Percentiles rank a stretch among this genome's conserved stretches.
phyloP scores from a whole-genome alignment of 306 rosid species.

The Quercus robur region DNA sequence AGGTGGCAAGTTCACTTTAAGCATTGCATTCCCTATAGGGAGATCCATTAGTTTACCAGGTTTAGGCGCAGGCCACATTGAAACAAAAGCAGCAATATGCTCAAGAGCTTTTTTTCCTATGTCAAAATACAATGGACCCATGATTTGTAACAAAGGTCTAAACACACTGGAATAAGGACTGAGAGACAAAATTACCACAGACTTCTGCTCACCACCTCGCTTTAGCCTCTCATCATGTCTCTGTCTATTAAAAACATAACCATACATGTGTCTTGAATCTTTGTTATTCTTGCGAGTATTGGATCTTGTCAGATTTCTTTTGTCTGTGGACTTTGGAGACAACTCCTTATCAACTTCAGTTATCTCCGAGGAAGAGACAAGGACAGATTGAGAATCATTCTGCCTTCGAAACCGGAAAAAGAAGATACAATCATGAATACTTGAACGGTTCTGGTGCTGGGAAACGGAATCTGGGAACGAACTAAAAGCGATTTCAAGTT shows the following conservation, averaged over 20 bases:
- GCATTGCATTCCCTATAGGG: slow-evolving; percentile 83
- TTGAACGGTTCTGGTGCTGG: slow-evolving; percentile 82
- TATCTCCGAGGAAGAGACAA: slow-evolving; percentile 36
- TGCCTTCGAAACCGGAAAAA: slow-evolving; percentile 67
- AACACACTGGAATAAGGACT: slow-evolving; percentile 79
- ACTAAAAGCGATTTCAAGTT: slow-evolving; percentile 77
- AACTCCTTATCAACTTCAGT: slow-evolving; percentile 36
- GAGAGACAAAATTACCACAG: slow-evolving; percentile 78
- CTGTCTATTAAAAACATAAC: slow-evolving; percentile 89
- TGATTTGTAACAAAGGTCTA: slow-evolving; percentile 84
- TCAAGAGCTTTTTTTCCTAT: slow-evolving; percentile 87
- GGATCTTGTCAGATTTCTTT: slow-evolving; percentile 31
- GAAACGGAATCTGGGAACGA: slow-evolving; percentile 87
- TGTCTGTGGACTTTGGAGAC: slow-evolving; percentile 27
- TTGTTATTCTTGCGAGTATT: slow-evolving; percentile 18
- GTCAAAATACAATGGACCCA: slow-evolving; percentile 90
- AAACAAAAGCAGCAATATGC: slow-evolving; percentile 86
- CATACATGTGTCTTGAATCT: slow-evolving; percentile 68
- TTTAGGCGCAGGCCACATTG: slow-evolving; percentile 78
- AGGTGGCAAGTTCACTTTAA: slow-evolving; percentile 89
- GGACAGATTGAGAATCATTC: slow-evolving; percentile 32
- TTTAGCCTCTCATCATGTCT: slow-evolving; percentile 93
- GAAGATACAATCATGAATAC: slow-evolving; percentile 86
- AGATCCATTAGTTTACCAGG: slow-evolving; percentile 90
- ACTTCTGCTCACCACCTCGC: slow-evolving; percentile 98